phyloP scores from a whole-genome alignment of 805 yeast species.

The Isabelozyma pseudorhagii region DNA sequence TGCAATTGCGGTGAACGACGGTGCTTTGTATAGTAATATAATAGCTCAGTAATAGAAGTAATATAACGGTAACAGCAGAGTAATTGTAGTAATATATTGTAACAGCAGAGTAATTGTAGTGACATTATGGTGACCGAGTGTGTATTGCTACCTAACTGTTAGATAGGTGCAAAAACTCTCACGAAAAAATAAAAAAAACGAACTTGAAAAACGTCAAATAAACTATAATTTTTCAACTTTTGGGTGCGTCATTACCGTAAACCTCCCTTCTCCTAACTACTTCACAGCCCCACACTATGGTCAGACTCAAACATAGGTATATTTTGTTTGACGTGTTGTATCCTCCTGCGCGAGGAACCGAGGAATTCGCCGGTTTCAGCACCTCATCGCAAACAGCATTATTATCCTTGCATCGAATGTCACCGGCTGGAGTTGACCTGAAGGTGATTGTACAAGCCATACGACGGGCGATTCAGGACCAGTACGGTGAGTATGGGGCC shows the following conservation, averaged over 20 bases:
- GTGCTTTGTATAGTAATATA: not conserved
- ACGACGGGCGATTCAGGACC: slow-evolving; percentile 51
- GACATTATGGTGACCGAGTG: too few relatives aligned
- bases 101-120: too few relatives aligned
- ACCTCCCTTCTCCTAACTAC: not conserved
- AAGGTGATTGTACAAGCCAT: slow-evolving; percentile 52
- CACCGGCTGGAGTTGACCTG: slow-evolving; percentile 47
- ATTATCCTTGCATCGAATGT: slow-evolving; percentile 47
- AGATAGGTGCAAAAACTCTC: not conserved
- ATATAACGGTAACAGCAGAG: too few relatives aligned
- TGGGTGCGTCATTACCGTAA: not conserved
- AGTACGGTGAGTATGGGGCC: slow-evolving; percentile 77
- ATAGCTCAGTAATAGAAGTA: not conserved
- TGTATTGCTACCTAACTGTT: too few relatives aligned
- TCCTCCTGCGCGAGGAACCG: slow-evolving; percentile 39
- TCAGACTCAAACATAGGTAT: slow-evolving; percentile 82
- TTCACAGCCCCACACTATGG: slow-evolving; percentile 50
- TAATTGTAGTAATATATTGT: too few relatives aligned
- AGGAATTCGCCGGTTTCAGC: slow-evolving; percentile 18
- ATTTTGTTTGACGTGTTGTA: slow-evolving; percentile 74
- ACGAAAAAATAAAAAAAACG: not conserved
- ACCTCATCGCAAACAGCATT: slow-evolving; percentile 35
- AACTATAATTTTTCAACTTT: not conserved
- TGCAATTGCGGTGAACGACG: too few relatives aligned
- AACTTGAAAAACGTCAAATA: not conserved